A percentile compares a stretch with the other conserved stretches of the same genome.
Conservation (phyloP, 169 alveolate genomes). For the Condylostoma magnum region DNA sequence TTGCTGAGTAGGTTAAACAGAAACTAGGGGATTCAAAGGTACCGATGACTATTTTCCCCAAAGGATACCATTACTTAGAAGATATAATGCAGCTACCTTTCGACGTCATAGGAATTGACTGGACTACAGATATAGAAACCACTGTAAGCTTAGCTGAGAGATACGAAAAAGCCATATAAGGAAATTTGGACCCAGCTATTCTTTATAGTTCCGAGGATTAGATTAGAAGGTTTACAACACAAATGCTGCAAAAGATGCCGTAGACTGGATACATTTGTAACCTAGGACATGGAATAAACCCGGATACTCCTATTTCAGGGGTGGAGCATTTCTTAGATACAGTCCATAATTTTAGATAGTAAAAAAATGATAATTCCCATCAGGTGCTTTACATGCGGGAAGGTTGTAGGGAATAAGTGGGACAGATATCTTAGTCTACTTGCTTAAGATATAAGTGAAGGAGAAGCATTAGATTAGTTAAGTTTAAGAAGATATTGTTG, state of each 20-base stretch:
- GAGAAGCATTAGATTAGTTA: conserved; percentile 93
- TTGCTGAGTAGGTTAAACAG: conserved; percentile 30
- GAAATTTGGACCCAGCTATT: conserved; percentile 39
- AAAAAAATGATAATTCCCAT: conserved; percentile 99
- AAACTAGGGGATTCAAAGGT: neutral
- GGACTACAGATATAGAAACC: conserved; percentile 22
- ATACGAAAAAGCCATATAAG: conserved; percentile 33
- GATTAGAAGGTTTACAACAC: conserved; percentile 16
- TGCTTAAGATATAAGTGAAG: conserved; percentile 87
- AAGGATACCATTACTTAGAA: conserved; percentile 16
- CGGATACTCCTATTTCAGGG: conserved; percentile 16
- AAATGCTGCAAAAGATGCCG: conserved; percentile 22
- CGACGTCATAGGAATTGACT: conserved; percentile 39
- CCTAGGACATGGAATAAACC: conserved; percentile 47
- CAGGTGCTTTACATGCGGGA: conserved; percentile 99
- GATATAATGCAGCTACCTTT: conserved; percentile 8
- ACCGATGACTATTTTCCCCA: conserved; percentile 40
- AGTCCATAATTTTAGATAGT: too few species aligned
- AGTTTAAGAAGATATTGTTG: conserved; percentile 92
- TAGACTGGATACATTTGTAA: conserved; percentile 29
- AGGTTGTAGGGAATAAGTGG: conserved; percentile 98
- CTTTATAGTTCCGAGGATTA: conserved; percentile 34
- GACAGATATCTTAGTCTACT: conserved; percentile 91
- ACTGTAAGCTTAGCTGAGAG: conserved; percentile 15
- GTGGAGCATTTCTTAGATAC: neutral